Base-by-base conservation (phyloP, 164 flowering plant genomes). In the Vitis rotundifolia region DNA sequence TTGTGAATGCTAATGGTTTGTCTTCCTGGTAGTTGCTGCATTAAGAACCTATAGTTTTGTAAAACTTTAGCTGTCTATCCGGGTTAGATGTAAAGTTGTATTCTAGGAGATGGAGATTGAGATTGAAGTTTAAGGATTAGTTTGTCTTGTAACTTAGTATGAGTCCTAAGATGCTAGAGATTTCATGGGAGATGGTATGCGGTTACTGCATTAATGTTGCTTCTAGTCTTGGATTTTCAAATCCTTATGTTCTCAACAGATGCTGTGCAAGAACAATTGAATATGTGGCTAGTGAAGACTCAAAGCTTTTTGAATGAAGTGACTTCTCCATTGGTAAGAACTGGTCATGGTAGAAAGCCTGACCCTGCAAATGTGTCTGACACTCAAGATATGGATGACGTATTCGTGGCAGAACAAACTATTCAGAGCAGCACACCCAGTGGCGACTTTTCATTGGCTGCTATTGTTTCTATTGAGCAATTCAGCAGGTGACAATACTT, bases 381-480 rank as follows among this genome's bases (percentile, higher is more conserved):
- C 59, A 67, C 57, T 44, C 68, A 63, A 61, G 87, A 80, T 22
- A 70, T 79, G 73, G 94, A 86, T 65, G 94, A 91, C 44, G 44
- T 91, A n/a, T 81, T 85, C 63, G 68, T 86, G 80, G 76, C 79
- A n/a, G 96, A 92, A 47, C 91, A 80, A 81, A 91, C 97, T 12
- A 75, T 90, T 79, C 73, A 86, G 56, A 72, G 83, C 61, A 75
- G 67, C 64, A 88, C 87, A 8, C 84, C 83, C 31, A 81, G 77
- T 71, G 97, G 99, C 29, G 74, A 70, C 72, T 90, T 92, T 69
- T 95, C 99, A 54, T 71, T 84, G 53, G 91, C 91, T 73, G 88
- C 98, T 72, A 82, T 89, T 65, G 74, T 86, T 64, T 91, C 98
- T 18, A 86, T 95, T 77, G 98, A 95, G 81, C 99, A 95, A 79